These are phyloP conservation scores for Eucommia ulmoides DNA, from an alignment of 257 asterid species.

Conservation along the genomic window DNA sequence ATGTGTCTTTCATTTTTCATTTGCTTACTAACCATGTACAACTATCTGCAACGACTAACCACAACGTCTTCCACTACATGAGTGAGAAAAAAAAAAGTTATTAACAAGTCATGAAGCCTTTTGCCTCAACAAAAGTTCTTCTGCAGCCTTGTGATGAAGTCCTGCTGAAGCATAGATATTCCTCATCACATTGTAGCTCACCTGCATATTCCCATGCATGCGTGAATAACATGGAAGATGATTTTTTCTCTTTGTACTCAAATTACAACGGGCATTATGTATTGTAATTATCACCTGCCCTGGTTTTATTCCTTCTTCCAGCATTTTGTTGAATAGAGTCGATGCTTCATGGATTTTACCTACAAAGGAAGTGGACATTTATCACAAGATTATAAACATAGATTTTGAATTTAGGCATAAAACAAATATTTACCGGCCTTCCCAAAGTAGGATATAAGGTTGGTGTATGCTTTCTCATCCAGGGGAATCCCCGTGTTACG, in stretches of 20 bases:
- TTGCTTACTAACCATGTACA: no score
- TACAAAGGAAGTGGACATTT: conserved; percentile 27
- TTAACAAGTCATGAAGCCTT: background rate
- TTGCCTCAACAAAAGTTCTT: conserved; percentile 29
- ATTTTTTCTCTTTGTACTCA: no score
- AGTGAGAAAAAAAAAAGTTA: background rate
- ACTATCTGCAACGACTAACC: no score
- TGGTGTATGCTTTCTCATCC: conserved; percentile 88
- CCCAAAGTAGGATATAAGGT: conserved; percentile 72
- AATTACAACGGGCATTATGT: no score
- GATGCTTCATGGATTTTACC: conserved; percentile 75
- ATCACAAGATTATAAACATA: no score
- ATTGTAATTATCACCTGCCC: no score
- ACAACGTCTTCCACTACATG: no score
- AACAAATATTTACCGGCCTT: conserved; percentile 53
- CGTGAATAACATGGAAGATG: no score
- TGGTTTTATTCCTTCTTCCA: conserved; percentile 70
- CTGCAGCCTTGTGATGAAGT: conserved; percentile 53
- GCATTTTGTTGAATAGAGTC: conserved; percentile 62
- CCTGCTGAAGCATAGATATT: conserved; percentile 49
- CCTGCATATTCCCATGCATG: no score
- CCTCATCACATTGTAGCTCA: conserved; percentile 62
- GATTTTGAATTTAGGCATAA: background rate
- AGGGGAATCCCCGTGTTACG: conserved; percentile 39
- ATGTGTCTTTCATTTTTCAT: no score